phyloP scores from a whole-genome alignment of 1,284 basidiomycete genomes.

The Pseudozyma pruni region DNA sequence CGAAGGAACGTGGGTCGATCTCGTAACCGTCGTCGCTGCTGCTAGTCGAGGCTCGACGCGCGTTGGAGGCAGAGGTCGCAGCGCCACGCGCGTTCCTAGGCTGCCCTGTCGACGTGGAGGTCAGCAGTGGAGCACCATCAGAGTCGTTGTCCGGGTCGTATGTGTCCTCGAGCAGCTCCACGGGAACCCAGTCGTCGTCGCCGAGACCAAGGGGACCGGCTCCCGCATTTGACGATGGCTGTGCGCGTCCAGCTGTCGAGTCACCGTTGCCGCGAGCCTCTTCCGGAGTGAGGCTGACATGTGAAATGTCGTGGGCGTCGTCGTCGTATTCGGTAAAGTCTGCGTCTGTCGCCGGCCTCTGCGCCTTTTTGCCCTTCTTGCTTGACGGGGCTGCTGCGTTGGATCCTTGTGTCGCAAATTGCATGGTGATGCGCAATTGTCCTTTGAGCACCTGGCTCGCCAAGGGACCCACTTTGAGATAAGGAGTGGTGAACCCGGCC shows the following conservation, averaged over 20 bases:
- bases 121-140: slow-evolving; percentile 19
- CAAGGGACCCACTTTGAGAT: slow-evolving; percentile 51
- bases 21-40: slow-evolving; percentile 21
- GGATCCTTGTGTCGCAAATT: slow-evolving; percentile 35
- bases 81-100: too few relatives aligned
- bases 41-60: neutral
- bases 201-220: slow-evolving; percentile 17
- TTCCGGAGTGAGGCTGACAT: slow-evolving; percentile 38
- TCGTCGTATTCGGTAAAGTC: slow-evolving; percentile 42
- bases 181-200: slow-evolving; percentile 10
- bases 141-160: slow-evolving; percentile 19
- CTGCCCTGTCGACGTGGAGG: neutral
- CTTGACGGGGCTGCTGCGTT: slow-evolving; percentile 31
- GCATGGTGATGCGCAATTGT: slow-evolving; percentile 47
- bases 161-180: slow-evolving; percentile 29
- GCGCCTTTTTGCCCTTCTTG: slow-evolving; percentile 8
- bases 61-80: neutral
- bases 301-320: slow-evolving; percentile 47
- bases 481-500: slow-evolving; percentile 67
- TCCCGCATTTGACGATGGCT: slow-evolving; percentile 24
- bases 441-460: slow-evolving; percentile 41
- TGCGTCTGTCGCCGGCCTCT: slow-evolving; percentile 15
- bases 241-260: neutral
- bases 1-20: slow-evolving; percentile 22
- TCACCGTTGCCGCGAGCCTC: neutral